phyloP scores from a whole-genome alignment of 495 filamentous ascomycete genomes.

The Cercophora newfieldiana region DNA sequence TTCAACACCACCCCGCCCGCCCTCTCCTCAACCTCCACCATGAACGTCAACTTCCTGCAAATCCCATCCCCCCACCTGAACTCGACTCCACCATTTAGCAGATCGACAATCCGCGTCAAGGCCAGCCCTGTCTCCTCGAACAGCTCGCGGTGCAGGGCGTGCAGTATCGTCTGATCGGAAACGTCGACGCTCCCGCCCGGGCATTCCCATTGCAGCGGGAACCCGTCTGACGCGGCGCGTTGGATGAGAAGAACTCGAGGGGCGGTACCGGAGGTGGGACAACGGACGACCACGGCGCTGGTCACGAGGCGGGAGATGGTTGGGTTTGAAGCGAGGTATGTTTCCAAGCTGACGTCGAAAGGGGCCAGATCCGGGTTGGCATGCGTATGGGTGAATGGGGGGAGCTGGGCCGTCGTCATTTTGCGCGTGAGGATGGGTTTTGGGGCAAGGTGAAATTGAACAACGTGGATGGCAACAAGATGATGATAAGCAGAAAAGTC shows the following conservation, averaged over 20 bases:
- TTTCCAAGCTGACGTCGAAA: background rate
- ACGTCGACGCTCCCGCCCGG: slow-evolving; percentile 55
- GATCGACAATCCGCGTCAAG: background rate
- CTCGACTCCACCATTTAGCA: slow-evolving; percentile 6
- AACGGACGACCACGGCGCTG: background rate
- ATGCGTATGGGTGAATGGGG: background rate
- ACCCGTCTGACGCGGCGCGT: slow-evolving; percentile 50
- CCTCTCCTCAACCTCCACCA: slow-evolving; percentile 30
- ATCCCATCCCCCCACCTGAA: slow-evolving; percentile 22
- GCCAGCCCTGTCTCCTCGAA: slow-evolving; percentile 55
- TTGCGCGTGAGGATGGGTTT: background rate
- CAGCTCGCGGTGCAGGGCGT: slow-evolving; percentile 52
- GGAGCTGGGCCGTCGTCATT: background rate
- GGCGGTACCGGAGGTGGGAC: background rate
- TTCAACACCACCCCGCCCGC: slow-evolving; percentile 32
- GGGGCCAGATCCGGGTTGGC: background rate
- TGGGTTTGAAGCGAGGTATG: slow-evolving; percentile 3
- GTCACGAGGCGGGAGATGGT: background rate
- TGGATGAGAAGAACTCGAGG: slow-evolving; percentile 50
- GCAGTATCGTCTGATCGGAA: slow-evolving; percentile 50
- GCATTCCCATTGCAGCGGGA: slow-evolving; percentile 55
- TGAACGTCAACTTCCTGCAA: slow-evolving; percentile 39
- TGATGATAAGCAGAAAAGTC: background rate
- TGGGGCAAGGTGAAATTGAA: background rate
- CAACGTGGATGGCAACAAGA: background rate